These are phyloP conservation scores for Coccinonectria pachysandricola DNA, from an alignment of 2,329 filamentous ascomycete species.

Conservation along the genomic window DNA sequence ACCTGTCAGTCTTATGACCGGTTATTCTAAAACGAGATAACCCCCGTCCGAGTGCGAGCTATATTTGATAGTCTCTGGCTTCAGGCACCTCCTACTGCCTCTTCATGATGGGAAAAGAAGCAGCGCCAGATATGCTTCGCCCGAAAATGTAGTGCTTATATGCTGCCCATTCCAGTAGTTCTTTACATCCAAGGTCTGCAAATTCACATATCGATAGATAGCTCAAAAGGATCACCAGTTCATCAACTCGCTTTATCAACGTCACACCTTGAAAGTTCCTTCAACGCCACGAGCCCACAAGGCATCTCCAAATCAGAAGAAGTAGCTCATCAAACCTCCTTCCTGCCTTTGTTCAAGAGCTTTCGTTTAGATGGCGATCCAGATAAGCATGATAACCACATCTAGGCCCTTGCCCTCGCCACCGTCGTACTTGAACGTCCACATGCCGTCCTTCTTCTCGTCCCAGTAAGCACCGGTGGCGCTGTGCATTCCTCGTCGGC, in stretches of 20 bases:
- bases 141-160: conserved; percentile 9
- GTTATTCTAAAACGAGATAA: too few relatives aligned
- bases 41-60: too few relatives aligned
- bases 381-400: conserved; percentile 64
- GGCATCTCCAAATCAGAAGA: too few relatives aligned
- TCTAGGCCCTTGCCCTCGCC: conserved; percentile 58
- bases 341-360: conserved; percentile 4
- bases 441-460: conserved; percentile 83
- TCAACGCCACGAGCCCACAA: conserved; percentile 20
- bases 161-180: conserved; percentile 12
- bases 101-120: neutral
- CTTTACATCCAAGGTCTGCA: conserved; percentile 19
- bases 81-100: neutral
- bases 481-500: conserved; percentile 82
- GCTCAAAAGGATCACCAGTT: conserved; percentile 15
- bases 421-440: conserved; percentile 76
- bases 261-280: conserved; percentile 17
- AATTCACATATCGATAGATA: conserved; percentile 13
- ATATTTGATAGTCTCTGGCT: too few relatives aligned
- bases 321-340: conserved; percentile 3
- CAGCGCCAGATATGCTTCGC: conserved; percentile 4
- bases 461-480: conserved; percentile 83
- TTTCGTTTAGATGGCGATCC: conserved; percentile 53
- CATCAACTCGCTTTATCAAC: conserved; percentile 16
- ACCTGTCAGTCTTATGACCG: too few relatives aligned